Evolutionary conservation across 2,329 filamentous ascomycete species (phyloP), one percentile per base, ranked within the genome.

Genomic region (Plectosphaerella cucumerina): DNA sequence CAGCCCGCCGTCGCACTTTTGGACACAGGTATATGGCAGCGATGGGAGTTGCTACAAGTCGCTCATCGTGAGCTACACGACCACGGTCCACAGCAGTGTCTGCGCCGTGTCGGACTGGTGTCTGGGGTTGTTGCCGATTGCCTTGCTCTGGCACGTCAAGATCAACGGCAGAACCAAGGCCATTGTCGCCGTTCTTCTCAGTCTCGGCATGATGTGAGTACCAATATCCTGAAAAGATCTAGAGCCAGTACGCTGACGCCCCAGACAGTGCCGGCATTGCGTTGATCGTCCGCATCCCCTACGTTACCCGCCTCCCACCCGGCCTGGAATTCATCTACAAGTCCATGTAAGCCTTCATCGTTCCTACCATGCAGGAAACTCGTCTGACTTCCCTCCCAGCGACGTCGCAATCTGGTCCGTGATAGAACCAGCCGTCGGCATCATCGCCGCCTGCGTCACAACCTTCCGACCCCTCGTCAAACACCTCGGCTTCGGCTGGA

Each of bases 121-220:
- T 1, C 67, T 80, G 12, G 77, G 73, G 2, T 58, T 77, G 4
- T 59, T 82, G 5, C 78, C 79, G 1, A 67, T 79, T 6, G 70
- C 71, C 12, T 70, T 82, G 37, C 65, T 82, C 0, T 79, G 76
- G 73, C 64, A 72, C 18, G 65, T 80, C 34, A 70, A 75, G 51
- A 75, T 81, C 64, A 73, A 72, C 41, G 61, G 60, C 37, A 65
- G 68, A 35, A 75, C 72, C 4, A 80, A 79, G 56, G 48, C 71
- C 6, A 65, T 71, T 15, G 66, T 81, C 23, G 71, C 69, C 5
- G 56, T 71, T 3, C 69, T 82, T 45, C 60, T 82, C 3, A 69
- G 73, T 39, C 71, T 81, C 63, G 78, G 71, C 12, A 70, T 77
- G 52, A 60, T 80, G 75, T 79, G 63, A 61, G 69, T 60, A 2